Evolutionary conservation across 768 basidiomycete species (phyloP).

Genomic region (Mycena floridula): DNA sequence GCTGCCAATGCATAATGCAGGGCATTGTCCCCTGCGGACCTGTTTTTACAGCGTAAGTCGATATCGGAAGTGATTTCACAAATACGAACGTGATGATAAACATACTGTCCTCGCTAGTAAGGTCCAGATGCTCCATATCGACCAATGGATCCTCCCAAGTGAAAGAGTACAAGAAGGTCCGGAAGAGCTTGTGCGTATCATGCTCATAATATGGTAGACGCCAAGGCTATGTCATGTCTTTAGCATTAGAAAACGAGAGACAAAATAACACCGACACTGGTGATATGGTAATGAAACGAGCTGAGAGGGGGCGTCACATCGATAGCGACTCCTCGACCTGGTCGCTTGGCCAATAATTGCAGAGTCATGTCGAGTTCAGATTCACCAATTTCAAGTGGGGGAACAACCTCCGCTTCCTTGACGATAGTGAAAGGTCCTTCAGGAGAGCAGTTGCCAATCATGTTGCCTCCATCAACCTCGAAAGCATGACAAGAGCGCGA

Average conservation of each 20-base stretch:
- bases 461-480: constrained; percentile 58
- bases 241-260: constrained; percentile 2
- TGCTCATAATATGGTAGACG: constrained; percentile 67
- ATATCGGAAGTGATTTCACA: no score
- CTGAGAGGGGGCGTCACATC: constrained; percentile 49
- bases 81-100: constrained; percentile 73
- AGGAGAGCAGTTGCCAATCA: constrained; percentile 44
- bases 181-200: constrained; percentile 60
- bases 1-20: constrained; percentile 73
- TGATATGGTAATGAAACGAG: constrained; percentile 57
- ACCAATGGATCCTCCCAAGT: constrained; percentile 74
- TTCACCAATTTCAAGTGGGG: constrained; percentile 36
- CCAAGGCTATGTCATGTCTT: constrained; percentile 37
- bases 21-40: constrained; percentile 77
- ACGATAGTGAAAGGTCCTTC: constrained; percentile 21
- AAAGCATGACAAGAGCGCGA: constrained; percentile 52
- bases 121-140: constrained; percentile 58
- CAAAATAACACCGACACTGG: constrained; percentile 27
- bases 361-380: constrained; percentile 28
- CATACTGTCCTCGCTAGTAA: constrained; percentile 58
- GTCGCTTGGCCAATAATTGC: no score
- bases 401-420: constrained; percentile 30
- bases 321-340: constrained; percentile 27
- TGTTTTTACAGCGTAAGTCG: no score
- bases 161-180: constrained; percentile 59